Percentiles rank a stretch among this genome's conserved stretches.
Conservation (phyloP, 164 flowering plant genomes). For the Protea cynaroides region DNA sequence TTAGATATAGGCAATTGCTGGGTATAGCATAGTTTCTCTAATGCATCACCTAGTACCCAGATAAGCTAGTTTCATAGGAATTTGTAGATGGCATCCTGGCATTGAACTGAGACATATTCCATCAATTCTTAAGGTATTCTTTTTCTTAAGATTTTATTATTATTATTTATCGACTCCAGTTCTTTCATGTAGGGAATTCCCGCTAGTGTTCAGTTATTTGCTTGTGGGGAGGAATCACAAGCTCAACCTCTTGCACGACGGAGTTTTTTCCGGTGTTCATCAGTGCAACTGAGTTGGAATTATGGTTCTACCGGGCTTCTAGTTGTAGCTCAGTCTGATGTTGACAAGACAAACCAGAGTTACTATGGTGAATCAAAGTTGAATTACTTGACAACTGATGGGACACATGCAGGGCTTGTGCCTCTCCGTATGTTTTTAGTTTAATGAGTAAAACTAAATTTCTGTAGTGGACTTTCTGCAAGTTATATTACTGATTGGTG, state of each 20-base stretch:
- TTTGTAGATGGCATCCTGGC: background rate
- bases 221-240: conserved; percentile 55
- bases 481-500: conserved; percentile 16
- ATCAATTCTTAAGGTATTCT: conserved; percentile 1
- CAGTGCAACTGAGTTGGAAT: conserved; percentile 88
- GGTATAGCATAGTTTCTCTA: background rate
- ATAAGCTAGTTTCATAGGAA: background rate
- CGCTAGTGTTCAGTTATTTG: conserved; percentile 85
- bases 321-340: conserved; percentile 84
- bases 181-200: conserved; percentile 72
- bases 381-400: conserved; percentile 88
- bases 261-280: conserved; percentile 89
- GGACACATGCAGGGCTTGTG: conserved; percentile 82
- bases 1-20: background rate
- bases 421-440: conserved; percentile 65
- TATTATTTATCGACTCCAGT: background rate
- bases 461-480: background rate
- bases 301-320: conserved; percentile 83
- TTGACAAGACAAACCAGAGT: conserved; percentile 97
- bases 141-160: background rate
- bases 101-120: background rate
- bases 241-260: conserved; percentile 78
- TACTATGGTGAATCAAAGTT: conserved; percentile 98
- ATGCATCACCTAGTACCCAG: background rate
- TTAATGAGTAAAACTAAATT: conserved; percentile 1